Conservation (phyloP, 148 eudicot species). For the Amaranthus hypochondriacus region DNA sequence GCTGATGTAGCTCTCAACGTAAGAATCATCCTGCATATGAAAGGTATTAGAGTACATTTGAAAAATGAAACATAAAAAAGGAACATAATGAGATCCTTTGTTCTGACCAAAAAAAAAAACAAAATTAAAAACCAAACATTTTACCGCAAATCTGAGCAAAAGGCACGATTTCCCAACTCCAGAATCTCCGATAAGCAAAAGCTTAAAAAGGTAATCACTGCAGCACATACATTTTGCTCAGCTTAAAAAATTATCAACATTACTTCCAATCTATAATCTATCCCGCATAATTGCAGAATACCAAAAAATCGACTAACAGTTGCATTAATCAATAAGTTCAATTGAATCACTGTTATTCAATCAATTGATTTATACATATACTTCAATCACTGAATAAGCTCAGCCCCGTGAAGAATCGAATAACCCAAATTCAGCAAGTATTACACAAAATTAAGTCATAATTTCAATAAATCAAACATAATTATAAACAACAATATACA, state of each 20-base stretch:
- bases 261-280: not conserved
- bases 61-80: not conserved
- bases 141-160: constrained; percentile 46
- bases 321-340: not conserved
- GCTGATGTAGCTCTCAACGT: constrained; percentile 46
- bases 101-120: not conserved
- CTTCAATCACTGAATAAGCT: not conserved
- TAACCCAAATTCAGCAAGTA: not conserved
- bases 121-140: not conserved
- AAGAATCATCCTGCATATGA: constrained; percentile 39
- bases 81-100: not conserved
- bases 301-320: not conserved
- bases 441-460: not conserved
- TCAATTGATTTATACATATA: not conserved
- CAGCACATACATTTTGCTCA: constrained; percentile 12
- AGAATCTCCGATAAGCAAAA: constrained; percentile 45
- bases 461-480: too few relatives aligned
- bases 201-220: constrained; percentile 50
- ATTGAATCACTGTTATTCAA: not conserved
- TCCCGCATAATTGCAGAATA: not conserved
- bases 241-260: not conserved
- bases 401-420: not conserved
- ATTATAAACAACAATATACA: too few relatives aligned
- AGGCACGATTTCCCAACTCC: constrained; percentile 53
- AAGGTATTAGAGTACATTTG: not conserved